Percentiles rank a stretch among this genome's conserved stretches.
These are phyloP conservation scores for Pythium myriotylum DNA, from an alignment of 352 stramenopile species.

Conservation along the genomic window DNA sequence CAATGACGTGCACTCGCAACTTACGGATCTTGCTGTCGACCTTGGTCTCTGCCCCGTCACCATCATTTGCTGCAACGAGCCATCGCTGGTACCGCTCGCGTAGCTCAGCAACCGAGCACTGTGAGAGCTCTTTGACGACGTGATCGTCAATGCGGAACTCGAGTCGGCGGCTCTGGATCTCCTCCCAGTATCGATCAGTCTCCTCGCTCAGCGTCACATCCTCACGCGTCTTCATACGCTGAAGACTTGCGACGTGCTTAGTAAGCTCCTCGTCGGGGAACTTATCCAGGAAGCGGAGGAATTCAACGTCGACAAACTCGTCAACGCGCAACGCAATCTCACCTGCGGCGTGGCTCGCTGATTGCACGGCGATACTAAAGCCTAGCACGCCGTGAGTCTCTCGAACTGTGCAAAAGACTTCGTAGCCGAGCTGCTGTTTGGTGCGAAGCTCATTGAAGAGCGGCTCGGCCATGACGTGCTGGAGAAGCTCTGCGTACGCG, in stretches of 20 bases:
- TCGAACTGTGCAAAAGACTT: constrained; percentile 72
- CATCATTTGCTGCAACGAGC: constrained; percentile 34
- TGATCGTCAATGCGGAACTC: constrained; percentile 63
- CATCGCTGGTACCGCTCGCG: constrained; percentile 52
- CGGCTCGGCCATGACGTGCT: constrained; percentile 80
- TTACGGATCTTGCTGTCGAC: constrained; percentile 37
- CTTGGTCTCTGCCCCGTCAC: not conserved
- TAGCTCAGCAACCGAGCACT: constrained; percentile 48
- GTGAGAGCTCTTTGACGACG: constrained; percentile 41
- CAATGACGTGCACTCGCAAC: constrained; percentile 76
- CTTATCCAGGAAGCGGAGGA: constrained; percentile 36
- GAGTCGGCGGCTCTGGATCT: constrained; percentile 61
- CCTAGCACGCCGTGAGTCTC: constrained; percentile 79
- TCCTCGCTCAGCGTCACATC: constrained; percentile 58
- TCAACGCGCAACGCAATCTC: constrained; percentile 69
- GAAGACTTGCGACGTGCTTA: constrained; percentile 50
- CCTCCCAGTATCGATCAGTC: constrained; percentile 73
- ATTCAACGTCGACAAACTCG: constrained; percentile 55
- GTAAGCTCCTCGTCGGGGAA: constrained; percentile 36
- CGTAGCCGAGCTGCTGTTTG: constrained; percentile 82
- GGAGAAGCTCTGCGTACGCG: constrained; percentile 71
- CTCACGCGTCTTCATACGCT: constrained; percentile 45
- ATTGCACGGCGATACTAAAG: constrained; percentile 72
- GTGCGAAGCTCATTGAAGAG: constrained; percentile 85
- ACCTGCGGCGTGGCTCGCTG: constrained; percentile 56